A percentile compares a stretch with the other conserved stretches of the same genome.
These are phyloP conservation scores for Ceriops tagal DNA, from an alignment of 345 rosid species.

Conservation along the genomic window DNA sequence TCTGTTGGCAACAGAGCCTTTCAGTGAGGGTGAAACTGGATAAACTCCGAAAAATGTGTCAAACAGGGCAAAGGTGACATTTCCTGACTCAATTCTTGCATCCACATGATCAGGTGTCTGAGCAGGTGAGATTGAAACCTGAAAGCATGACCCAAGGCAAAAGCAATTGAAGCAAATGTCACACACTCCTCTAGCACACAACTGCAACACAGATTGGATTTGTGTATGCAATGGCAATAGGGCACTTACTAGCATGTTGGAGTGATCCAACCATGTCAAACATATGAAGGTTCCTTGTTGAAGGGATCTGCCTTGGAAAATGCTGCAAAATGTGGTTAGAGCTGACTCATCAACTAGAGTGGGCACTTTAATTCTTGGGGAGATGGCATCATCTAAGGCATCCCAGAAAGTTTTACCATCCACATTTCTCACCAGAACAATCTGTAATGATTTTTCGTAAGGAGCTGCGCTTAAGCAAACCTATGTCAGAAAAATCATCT, in stretches of 20 bases:
- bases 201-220: background rate
- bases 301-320: constrained; percentile 67
- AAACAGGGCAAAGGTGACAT: constrained; percentile 57
- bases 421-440: constrained; percentile 84
- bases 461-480: constrained; percentile 39
- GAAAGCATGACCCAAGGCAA: constrained; percentile 11
- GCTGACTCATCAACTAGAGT: constrained; percentile 53
- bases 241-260: constrained; percentile 68
- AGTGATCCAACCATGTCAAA: constrained; percentile 68
- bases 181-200: background rate
- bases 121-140: constrained; percentile 61
- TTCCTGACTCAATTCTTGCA: constrained; percentile 59
- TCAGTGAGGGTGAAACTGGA: constrained; percentile 79
- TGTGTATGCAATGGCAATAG: background rate
- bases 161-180: background rate
- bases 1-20: constrained; percentile 55
- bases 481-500: constrained; percentile 6
- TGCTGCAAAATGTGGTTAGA: constrained; percentile 54
- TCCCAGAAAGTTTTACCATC: constrained; percentile 97
- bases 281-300: constrained; percentile 65
- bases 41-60: constrained; percentile 73
- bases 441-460: constrained; percentile 65
- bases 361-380: constrained; percentile 64
- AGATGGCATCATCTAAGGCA: constrained; percentile 70
- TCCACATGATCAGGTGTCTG: constrained; percentile 50